These are phyloP conservation scores for Xanthoparmelia taractica DNA, from an alignment of 495 filamentous ascomycete species.

Conservation along the genomic window DNA sequence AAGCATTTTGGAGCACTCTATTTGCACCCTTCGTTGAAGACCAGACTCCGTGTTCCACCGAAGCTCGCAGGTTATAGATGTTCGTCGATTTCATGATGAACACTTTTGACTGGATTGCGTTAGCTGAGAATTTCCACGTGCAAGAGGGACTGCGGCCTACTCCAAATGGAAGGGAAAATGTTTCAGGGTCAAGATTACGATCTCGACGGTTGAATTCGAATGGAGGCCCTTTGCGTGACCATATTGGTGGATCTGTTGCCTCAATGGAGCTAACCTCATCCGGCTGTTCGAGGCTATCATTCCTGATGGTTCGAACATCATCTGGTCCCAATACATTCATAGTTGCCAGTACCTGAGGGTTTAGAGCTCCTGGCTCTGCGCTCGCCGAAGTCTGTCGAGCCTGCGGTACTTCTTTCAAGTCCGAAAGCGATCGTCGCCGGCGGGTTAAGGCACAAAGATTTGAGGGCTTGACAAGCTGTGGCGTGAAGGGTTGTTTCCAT, in stretches of 20 bases:
- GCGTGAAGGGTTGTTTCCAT: not conserved
- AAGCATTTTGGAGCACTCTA: conserved; percentile 21
- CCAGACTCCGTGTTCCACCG: conserved; percentile 18
- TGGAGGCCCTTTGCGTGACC: conserved; percentile 19
- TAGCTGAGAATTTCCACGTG: not conserved
- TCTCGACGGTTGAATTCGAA: conserved; percentile 2
- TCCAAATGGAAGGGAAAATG: conserved; percentile 17
- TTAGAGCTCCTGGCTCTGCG: not conserved
- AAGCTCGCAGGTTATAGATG: conserved; percentile 15
- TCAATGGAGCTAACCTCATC: not conserved
- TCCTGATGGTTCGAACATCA: not conserved
- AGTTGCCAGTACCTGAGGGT: not conserved
- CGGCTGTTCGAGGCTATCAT: not conserved
- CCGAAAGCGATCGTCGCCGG: conserved; percentile 17
- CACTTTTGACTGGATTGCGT: conserved; percentile 17
- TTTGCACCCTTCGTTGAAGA: conserved; percentile 23
- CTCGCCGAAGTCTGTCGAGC: not conserved
- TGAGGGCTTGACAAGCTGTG: conserved; percentile 13
- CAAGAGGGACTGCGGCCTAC: conserved; percentile 10
- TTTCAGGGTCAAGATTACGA: conserved; percentile 14
- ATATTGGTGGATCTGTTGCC: conserved; percentile 10
- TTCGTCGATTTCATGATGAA: conserved; percentile 22
- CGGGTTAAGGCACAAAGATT: conserved; percentile 3
- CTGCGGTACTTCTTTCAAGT: conserved; percentile 10
- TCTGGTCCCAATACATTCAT: not conserved